phyloP scores from a whole-genome alignment of 106 monocot species.

The Ottelia alismoides region DNA sequence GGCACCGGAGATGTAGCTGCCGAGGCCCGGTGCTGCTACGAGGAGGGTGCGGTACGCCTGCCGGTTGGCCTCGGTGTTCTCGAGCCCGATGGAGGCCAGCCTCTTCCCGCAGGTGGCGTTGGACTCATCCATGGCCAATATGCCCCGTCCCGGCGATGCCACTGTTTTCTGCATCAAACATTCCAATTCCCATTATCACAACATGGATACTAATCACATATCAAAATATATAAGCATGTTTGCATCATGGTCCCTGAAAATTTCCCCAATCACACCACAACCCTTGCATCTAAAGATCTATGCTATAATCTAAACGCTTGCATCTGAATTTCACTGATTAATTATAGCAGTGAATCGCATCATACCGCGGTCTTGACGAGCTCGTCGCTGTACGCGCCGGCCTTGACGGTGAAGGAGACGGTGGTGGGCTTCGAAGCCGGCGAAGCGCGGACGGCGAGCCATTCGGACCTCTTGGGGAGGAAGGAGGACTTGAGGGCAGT shows the following conservation, averaged over 20 bases:
- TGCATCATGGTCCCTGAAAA: too few relatives aligned
- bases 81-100: conserved; percentile 81
- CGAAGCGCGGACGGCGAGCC: conserved; percentile 17
- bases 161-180: conserved; percentile 73
- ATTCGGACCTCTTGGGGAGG: conserved; percentile 69
- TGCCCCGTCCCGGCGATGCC: conserved; percentile 86
- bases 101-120: conserved; percentile 94
- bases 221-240: too few relatives aligned
- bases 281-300: too few relatives aligned
- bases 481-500: conserved; percentile 95
- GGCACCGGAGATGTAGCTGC: conserved; percentile 84
- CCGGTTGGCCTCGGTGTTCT: conserved; percentile 95
- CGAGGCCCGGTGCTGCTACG: conserved; percentile 59
- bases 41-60: conserved; percentile 90
- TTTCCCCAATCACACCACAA: too few relatives aligned
- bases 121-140: conserved; percentile 95
- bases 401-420: conserved; percentile 44
- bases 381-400: conserved; percentile 67
- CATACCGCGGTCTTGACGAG: conserved; percentile 86
- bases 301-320: too few relatives aligned
- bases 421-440: conserved; percentile 18
- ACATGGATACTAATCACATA: too few relatives aligned
- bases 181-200: neutral
- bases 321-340: too few relatives aligned
- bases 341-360: too few relatives aligned